Evolutionary conservation across 2,329 filamentous ascomycete genomes (phyloP), one percentile per base, ranked within the genome.

Genomic region (Metarhizium rileyi): DNA sequence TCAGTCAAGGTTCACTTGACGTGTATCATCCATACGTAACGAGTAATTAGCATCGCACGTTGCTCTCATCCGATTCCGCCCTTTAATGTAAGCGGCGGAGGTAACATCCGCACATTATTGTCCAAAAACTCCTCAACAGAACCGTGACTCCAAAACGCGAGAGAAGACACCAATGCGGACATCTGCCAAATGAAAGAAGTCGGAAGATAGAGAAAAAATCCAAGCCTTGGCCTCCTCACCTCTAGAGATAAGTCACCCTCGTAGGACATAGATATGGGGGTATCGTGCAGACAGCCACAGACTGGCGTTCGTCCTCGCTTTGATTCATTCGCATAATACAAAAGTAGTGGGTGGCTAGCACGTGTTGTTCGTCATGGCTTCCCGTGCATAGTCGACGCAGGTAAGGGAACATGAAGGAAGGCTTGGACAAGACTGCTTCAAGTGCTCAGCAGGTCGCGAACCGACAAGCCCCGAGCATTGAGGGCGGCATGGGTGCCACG

Each of bases 371-470:
- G 35, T 38, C 18, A 18, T 38, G 16, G 33, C 16, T 38, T 20
- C 25, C 22, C 22, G n/a, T 8, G 14, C 22, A 25, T 42, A 22
- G n/a, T 6, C n/a, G 18, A 8, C 35, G 18, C 35, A 38, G 18
- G 35, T 5, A 20, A 38, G 16, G 14, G 22, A n/a, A n/a, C n/a
- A n/a, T n/a, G n/a, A n/a, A n/a, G n/a, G n/a, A n/a, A n/a, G n/a
- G n/a, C n/a, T n/a, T n/a, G n/a, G n/a, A 42, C 27, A 18, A 18
- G 22, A 10, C 16, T 5, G 12, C 12, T 40, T 75, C 61, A 78
- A 18, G 73, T 72, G 53, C 72, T 79, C 18, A 80, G 60, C 48
- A 80, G 58, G 59, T 80, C 77, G 44, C 69, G 69, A 14, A 80
- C 76, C 40, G 77, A 79, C 64, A 80, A 68, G 0, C 75, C 75